Evolutionary conservation across 768 basidiomycete genomes (phyloP), one percentile per base, ranked within the genome.

Genomic region (Hortiboletus flavorubellus): DNA sequence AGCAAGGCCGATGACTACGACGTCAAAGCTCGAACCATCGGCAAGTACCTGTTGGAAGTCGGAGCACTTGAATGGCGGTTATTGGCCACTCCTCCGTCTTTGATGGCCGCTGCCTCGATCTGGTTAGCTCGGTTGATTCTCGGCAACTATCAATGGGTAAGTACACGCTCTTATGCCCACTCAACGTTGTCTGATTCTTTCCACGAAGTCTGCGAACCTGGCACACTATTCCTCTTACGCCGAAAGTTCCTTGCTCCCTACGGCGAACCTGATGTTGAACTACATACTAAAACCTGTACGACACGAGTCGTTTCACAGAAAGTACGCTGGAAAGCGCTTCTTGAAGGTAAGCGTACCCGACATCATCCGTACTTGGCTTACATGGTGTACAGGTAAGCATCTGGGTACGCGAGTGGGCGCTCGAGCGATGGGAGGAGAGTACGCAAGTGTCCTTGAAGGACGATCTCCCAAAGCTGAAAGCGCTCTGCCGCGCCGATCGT

Each of bases 1-100:
- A 93, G 90, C 75, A 98, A 97, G 74, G 95, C 93, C 3, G 95
- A 98, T 63, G 85, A 87, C 53, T 96, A 93, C 71, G 89, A 95
- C 62, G 80, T 89, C 31, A 83, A 91, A 61, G 86, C 86, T 15
- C 76, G 94, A 53, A 94, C 93, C 4, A 79, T 97, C 18, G 93
- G 86, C 35, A 97, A 98, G 70, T 98, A 93, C 72, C 78, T 97
- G 49, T 75, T 95, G 50, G 95, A 97, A 75, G 89, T 97, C 47
- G 82, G 84, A 14, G 82, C 84, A 48, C 76, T 97, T 18, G 93
- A 98, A 60, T 84, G 86, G 77, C 76, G 81, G n/a, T 75, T 98
- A 58, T 75, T 98, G 43, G 76, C 78, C 2, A 81, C 83, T 7
- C 80, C 86, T 9, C 91, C 95, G 4, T 92, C 89, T 29, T 64